Conservation (phyloP, 371 early-diverging fungal species). For the Mucor indicus region DNA sequence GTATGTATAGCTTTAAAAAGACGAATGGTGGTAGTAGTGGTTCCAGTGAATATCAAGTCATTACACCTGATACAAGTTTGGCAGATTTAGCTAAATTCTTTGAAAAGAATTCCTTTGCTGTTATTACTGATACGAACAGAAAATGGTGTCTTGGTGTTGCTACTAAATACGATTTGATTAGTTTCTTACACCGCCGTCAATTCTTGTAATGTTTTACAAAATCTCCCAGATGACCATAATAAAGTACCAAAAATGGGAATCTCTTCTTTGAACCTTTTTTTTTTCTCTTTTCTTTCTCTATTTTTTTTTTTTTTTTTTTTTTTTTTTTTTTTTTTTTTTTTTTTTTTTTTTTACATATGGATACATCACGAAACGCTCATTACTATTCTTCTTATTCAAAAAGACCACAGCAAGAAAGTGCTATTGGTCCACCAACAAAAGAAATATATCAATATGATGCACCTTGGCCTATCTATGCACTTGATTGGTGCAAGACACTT, state of each 20-base stretch:
- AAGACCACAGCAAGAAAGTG: no score
- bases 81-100: conserved; percentile 71
- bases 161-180: conserved; percentile 77
- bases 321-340: background rate
- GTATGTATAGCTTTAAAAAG: conserved; percentile 66
- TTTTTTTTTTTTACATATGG: conserved; percentile 8
- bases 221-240: no score
- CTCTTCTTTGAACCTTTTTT: no score
- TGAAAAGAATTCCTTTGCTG: conserved; percentile 77
- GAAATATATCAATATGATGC: conserved; percentile 85
- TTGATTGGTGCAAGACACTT: conserved; percentile 78
- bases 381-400: conserved; percentile 21
- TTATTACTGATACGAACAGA: conserved; percentile 78
- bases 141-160: conserved; percentile 83
- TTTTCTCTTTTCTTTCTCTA: background rate
- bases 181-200: conserved; percentile 58
- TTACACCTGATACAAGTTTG: conserved; percentile 80
- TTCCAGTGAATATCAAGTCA: conserved; percentile 56
- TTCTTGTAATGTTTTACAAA: no score
- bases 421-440: no score
- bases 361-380: conserved; percentile 22
- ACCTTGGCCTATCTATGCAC: conserved; percentile 81
- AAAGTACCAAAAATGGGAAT: no score
- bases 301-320: background rate
- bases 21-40: conserved; percentile 3